These are phyloP conservation scores for Schizopora paradoxa DNA, from an alignment of 1,284 basidiomycete species.

Conservation along the genomic window DNA sequence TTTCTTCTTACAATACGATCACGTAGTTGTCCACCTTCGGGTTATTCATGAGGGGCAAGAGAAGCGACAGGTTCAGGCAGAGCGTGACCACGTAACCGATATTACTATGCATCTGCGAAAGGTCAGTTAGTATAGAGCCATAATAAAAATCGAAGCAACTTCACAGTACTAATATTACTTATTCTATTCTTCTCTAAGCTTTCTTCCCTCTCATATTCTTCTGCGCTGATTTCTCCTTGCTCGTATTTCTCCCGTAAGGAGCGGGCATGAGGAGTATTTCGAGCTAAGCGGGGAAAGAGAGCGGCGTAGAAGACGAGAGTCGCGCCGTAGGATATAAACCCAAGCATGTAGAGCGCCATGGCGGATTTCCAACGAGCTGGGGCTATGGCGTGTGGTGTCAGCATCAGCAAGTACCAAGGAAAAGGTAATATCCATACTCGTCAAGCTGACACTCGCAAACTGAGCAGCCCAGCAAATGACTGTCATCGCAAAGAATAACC, in stretches of 20 bases:
- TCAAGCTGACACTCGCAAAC: conserved; percentile 70
- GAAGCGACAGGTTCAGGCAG: conserved; percentile 64
- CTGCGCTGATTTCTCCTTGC: conserved; percentile 48
- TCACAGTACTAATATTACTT: conserved; percentile 78
- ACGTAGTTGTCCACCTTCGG: conserved; percentile 70
- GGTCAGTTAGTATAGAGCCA: not conserved
- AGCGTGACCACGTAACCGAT: conserved; percentile 67
- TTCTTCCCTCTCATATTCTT: conserved; percentile 71
- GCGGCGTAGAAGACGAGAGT: conserved; percentile 82
- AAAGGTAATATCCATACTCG: conserved; percentile 37
- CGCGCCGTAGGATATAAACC: conserved; percentile 72
- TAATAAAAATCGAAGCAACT: conserved; percentile 22
- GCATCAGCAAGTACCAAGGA: conserved; percentile 11
- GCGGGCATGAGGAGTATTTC: conserved; percentile 70
- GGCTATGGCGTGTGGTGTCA: conserved; percentile 30
- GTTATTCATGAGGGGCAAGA: conserved; percentile 63
- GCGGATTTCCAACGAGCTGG: conserved; percentile 69
- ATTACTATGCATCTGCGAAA: conserved; percentile 62
- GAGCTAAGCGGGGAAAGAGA: conserved; percentile 75
- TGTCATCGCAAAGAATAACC: conserved; percentile 68
- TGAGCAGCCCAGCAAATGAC: conserved; percentile 76
- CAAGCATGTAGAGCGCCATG: conserved; percentile 78
- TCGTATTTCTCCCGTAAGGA: conserved; percentile 53
- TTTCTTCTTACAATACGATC: conserved; percentile 52
- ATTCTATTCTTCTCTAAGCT: conserved; percentile 81